phyloP scores from a whole-genome alignment of 495 filamentous ascomycete genomes.

The Cercophora newfieldiana region DNA sequence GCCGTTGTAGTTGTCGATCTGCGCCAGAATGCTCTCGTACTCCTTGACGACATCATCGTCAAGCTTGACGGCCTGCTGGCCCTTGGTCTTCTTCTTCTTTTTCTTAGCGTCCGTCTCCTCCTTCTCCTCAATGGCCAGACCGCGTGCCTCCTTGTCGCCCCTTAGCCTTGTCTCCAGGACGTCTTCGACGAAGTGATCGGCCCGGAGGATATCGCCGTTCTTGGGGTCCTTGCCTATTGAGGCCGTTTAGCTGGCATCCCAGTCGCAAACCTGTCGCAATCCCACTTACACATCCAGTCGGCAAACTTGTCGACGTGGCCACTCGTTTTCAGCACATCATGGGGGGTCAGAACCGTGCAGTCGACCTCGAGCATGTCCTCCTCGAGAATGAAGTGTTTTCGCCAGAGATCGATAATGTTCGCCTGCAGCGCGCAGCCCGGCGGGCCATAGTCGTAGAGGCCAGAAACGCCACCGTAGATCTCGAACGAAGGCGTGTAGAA shows the following conservation, averaged over 20 bases:
- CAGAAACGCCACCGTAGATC: constrained; percentile 84
- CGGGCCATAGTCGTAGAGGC: constrained; percentile 84
- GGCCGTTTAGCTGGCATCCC: neutral
- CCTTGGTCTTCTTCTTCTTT: constrained; percentile 60
- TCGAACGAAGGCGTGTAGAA: constrained; percentile 97
- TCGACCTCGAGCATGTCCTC: constrained; percentile 92
- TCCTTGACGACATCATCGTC: constrained; percentile 67
- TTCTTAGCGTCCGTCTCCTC: constrained; percentile 49
- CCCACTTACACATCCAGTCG: constrained; percentile 82
- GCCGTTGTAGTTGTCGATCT: constrained; percentile 76
- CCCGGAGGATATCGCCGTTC: constrained; percentile 92
- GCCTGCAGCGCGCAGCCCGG: constrained; percentile 76
- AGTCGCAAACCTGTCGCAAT: neutral
- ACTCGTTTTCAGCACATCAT: constrained; percentile 90
- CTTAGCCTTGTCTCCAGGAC: constrained; percentile 81
- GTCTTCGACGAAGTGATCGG: constrained; percentile 94
- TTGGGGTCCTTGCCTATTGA: constrained; percentile 76
- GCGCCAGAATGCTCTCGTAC: constrained; percentile 70
- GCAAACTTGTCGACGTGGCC: constrained; percentile 98
- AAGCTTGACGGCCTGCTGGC: constrained; percentile 58
- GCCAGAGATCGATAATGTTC: constrained; percentile 88
- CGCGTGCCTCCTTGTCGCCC: constrained; percentile 75
- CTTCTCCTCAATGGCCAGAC: constrained; percentile 68
- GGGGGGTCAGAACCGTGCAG: constrained; percentile 80
- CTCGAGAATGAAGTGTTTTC: constrained; percentile 85